phyloP scores from a whole-genome alignment of 495 filamentous ascomycete species.

The Penicillium subrubescens region DNA sequence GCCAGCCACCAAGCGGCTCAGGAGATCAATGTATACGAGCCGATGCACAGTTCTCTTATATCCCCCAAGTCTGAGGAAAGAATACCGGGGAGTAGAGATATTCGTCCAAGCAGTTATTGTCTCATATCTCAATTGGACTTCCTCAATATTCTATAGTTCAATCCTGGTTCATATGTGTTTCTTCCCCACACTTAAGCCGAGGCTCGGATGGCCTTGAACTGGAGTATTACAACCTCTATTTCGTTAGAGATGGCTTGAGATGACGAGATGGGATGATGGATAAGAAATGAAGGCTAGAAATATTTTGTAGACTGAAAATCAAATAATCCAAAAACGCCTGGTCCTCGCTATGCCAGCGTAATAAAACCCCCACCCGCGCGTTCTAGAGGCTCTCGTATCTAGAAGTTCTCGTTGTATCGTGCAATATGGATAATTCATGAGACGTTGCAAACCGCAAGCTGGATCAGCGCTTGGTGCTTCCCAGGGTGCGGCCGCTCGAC shows the following conservation, averaged over 20 bases:
- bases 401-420: conserved; percentile 14
- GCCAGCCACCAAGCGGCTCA: not conserved
- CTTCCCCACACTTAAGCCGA: not conserved
- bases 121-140: not conserved
- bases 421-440: conserved; percentile 10
- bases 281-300: not conserved
- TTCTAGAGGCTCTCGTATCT: conserved; percentile 21
- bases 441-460: not conserved
- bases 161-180: not conserved
- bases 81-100: not conserved
- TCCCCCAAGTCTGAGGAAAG: not conserved
- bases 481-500: conserved; percentile 21
- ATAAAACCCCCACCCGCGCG: conserved; percentile 2
- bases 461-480: conserved; percentile 23
- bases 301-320: not conserved
- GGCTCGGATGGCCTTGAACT: not conserved
- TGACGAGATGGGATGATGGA: not conserved
- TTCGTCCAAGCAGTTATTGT: not conserved
- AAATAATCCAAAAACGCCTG: conserved; percentile 25
- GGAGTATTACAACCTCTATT: not conserved
- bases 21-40: not conserved
- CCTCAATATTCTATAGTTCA: not conserved
- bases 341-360: conserved; percentile 35
- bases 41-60: not conserved
- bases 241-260: not conserved